phyloP scores from a whole-genome alignment of 305 asterid genomes.

The Rubia balearica region DNA sequence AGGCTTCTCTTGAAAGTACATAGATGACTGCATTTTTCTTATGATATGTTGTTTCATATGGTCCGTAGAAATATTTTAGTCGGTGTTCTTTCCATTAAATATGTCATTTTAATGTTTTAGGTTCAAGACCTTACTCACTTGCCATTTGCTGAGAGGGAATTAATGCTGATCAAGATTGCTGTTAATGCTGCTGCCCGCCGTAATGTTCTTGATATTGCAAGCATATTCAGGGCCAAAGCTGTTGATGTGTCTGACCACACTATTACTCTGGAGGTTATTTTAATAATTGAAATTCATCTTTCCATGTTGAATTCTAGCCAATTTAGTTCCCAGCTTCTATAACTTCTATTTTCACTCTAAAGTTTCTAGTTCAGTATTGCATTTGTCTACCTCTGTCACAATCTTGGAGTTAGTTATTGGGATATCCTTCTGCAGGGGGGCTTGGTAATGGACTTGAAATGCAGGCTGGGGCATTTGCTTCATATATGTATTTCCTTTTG shows the following conservation, averaged over 20 bases:
- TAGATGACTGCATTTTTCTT: not conserved
- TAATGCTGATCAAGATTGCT: constrained; percentile 82
- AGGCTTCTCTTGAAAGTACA: constrained; percentile 1
- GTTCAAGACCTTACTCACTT: constrained; percentile 78
- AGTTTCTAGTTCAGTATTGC: not conserved
- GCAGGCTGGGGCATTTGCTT: not conserved
- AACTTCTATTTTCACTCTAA: not conserved
- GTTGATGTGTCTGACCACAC: constrained; percentile 95
- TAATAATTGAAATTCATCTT: constrained; percentile 14
- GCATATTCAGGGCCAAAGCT: constrained; percentile 95
- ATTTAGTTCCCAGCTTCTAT: not conserved
- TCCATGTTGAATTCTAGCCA: not conserved
- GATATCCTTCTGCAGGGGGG: not conserved
- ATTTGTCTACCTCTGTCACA: constrained; percentile 1
- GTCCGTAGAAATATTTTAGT: not conserved
- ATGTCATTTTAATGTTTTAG: constrained; percentile 26
- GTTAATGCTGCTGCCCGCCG: constrained; percentile 87
- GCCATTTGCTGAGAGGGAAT: constrained; percentile 88
- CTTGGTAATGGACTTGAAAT: not conserved
- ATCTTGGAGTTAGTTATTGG: not conserved
- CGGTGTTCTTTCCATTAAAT: not conserved
- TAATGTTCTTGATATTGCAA: constrained; percentile 88
- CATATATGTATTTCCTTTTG: not conserved
- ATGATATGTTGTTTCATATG: not conserved
- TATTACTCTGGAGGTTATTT: constrained; percentile 73